A percentile compares a stretch with the other conserved stretches of the same genome.
Evolutionary conservation across 176 grass and related monocot species (phyloP).

Genomic region (Eragrostis nindensis): DNA sequence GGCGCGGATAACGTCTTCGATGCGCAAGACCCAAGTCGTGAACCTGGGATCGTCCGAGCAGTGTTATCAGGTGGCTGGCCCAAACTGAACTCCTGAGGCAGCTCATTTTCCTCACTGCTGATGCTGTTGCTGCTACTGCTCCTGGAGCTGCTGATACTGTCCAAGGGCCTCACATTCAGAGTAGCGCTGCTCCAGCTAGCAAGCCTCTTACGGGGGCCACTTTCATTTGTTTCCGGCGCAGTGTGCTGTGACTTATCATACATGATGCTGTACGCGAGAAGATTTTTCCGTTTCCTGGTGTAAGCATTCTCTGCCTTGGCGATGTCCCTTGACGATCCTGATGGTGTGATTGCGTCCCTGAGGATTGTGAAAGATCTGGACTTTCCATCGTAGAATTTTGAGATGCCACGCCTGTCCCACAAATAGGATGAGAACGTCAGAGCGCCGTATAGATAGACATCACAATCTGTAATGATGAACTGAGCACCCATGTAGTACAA

Average conservation of each 20-base stretch:
- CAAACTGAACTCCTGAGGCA: slow-evolving; percentile 3
- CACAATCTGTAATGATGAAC: neutral
- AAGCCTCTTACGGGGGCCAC: slow-evolving; percentile 31
- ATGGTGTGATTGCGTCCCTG: slow-evolving; percentile 42
- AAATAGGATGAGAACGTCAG: slow-evolving; percentile 6
- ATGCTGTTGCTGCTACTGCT: slow-evolving; percentile 39
- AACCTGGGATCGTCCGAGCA: neutral
- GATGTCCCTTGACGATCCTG: slow-evolving; percentile 56
- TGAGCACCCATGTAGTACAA: neutral
- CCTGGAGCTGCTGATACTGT: slow-evolving; percentile 31
- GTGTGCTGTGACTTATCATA: slow-evolving; percentile 17
- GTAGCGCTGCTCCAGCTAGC: slow-evolving; percentile 17
- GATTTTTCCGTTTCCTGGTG: slow-evolving; percentile 64
- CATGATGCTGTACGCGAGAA: slow-evolving; percentile 55
- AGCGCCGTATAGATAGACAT: neutral
- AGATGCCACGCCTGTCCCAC: slow-evolving; percentile 56
- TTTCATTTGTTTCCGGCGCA: neutral
- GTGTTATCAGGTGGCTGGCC: slow-evolving; percentile 7
- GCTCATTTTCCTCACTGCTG: slow-evolving; percentile 29
- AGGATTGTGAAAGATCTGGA: slow-evolving; percentile 72
- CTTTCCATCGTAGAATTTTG: slow-evolving; percentile 73
- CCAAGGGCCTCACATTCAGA: neutral
- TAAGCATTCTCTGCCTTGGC: slow-evolving; percentile 63
- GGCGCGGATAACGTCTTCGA: neutral
- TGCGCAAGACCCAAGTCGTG: neutral